A percentile compares a stretch with the other conserved stretches of the same genome.
Evolutionary conservation across 1,284 basidiomycete genomes (phyloP).

Genomic region (Ustilago curta): DNA sequence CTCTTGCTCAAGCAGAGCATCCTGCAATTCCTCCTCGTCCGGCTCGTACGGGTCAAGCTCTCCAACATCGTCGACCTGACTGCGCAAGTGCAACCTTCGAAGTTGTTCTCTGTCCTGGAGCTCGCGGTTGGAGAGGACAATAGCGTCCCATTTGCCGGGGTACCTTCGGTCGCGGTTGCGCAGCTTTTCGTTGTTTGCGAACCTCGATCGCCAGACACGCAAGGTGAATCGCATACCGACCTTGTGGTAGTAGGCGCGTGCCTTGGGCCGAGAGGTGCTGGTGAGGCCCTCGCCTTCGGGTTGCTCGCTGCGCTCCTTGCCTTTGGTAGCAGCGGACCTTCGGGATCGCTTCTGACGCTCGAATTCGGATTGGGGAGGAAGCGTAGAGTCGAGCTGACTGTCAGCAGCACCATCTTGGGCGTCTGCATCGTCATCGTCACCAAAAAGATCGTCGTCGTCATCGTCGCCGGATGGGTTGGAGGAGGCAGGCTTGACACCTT

Average conservation of each 20-base stretch:
- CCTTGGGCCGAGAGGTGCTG: conserved; percentile 28
- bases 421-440: conserved; percentile 31
- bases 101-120: conserved; percentile 49
- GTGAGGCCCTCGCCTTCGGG: conserved; percentile 31
- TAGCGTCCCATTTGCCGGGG: conserved; percentile 61
- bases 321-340: conserved; percentile 34
- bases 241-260: conserved; percentile 64
- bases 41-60: conserved; percentile 51
- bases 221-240: conserved; percentile 63
- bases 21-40: conserved; percentile 47
- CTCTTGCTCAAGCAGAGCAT: conserved; percentile 12
- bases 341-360: conserved; percentile 54
- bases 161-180: conserved; percentile 49
- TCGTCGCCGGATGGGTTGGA: conserved; percentile 18
- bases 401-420: conserved; percentile 11
- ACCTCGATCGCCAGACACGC: conserved; percentile 58
- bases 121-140: conserved; percentile 54
- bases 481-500: conserved; percentile 31
- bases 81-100: conserved; percentile 41
- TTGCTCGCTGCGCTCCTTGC: conserved; percentile 50
- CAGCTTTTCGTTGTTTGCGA: conserved; percentile 52
- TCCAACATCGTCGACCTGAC: conserved; percentile 55
- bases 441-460: conserved; percentile 52
- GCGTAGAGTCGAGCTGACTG: conserved; percentile 34
- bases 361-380: conserved; percentile 53